Evolutionary conservation across 129 eudicot species (phyloP), one percentile per base, ranked within the genome.

Genomic region (Kitagawia praeruptora): DNA sequence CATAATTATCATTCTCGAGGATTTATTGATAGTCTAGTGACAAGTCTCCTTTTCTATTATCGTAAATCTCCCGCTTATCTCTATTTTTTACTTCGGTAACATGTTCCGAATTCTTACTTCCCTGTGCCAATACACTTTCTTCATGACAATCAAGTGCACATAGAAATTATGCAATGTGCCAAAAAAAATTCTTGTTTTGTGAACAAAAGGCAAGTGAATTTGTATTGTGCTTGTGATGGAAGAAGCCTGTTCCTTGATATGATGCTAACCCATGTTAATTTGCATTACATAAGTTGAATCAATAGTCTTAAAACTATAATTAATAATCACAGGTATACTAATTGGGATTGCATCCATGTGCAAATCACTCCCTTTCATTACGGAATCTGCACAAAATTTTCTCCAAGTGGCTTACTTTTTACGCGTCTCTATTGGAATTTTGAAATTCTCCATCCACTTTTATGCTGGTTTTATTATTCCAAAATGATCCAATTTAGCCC

Each of bases 281-380:
- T 28, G 44, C 23, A 8, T 12, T 34, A 15, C 74, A 12, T 34
- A 70, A 70, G 6, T 39, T 37, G 47, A 71, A 39, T 3, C 3
- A 40, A 3, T 58, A 58, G 67, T 58, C 66, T 8, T 23, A 4
- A 1, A 23, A 23, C 31, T 34, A 16, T 69, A 16, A 69, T 69
- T 70, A 70, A 70, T 39, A 70, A 13, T 70, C 15, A 38, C 23
- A 37, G 8, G 12, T 6, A 21, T 71, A 18, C 46, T 39, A 39
- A 71, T 71, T 37, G 49, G 28, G 75, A 71, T 40, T 71, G 75
- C 28, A 71, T 13, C 46, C 75, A 71, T 71, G 75, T 71, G 75
- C 75, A 8, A 70, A 38, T 71, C 75, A 71, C 47, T 40, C 46
- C 27, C 46, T 34, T 39, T 70, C 47, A 16, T 70, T 39, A 27